Conservation (phyloP, 2,329 filamentous ascomycete genomes). For the Pyrenophora seminiperda region DNA sequence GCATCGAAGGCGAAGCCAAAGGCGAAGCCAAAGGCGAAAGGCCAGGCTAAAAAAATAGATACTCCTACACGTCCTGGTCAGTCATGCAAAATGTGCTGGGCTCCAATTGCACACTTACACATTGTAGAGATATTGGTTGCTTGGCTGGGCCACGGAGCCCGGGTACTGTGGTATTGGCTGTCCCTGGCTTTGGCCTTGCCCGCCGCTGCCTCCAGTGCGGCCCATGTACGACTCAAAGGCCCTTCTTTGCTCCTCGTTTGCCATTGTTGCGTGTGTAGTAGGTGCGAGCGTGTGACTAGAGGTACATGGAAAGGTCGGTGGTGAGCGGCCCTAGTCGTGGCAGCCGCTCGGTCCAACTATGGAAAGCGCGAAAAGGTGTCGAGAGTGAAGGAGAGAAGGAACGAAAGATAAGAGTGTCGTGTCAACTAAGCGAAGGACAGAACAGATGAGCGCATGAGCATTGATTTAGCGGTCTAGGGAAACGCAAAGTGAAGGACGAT, state of each 20-base stretch:
- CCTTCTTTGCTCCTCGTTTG: constrained; percentile 37
- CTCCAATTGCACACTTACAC: constrained; percentile 28
- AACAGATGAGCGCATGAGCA: background rate
- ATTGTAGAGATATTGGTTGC: constrained; percentile 31
- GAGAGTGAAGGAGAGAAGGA: background rate
- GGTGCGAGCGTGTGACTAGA: constrained; percentile 17
- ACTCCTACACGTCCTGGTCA: constrained; percentile 21
- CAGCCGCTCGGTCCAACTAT: constrained; percentile 1
- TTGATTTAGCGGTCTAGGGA: constrained; percentile 2
- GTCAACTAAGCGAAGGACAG: constrained; percentile 2
- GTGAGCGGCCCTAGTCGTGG: constrained; percentile 4
- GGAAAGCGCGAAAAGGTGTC: background rate
- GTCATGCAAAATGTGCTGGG: background rate
- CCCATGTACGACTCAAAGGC: constrained; percentile 42
- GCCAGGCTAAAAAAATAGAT: background rate
- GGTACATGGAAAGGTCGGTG: constrained; percentile 16
- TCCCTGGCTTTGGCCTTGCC: constrained; percentile 13
- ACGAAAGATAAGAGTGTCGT: constrained; percentile 4
- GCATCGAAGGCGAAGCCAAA: background rate
- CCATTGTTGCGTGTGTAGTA: constrained; percentile 25
- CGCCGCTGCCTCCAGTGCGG: constrained; percentile 7
- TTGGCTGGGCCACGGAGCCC: constrained; percentile 21
- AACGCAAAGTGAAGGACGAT: constrained; percentile 19
- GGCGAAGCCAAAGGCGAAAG: background rate
- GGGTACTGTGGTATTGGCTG: constrained; percentile 28